Evolutionary conservation across 1,284 basidiomycete species (phyloP).

Genomic region (Pyrrhoderma lamaoense): DNA sequence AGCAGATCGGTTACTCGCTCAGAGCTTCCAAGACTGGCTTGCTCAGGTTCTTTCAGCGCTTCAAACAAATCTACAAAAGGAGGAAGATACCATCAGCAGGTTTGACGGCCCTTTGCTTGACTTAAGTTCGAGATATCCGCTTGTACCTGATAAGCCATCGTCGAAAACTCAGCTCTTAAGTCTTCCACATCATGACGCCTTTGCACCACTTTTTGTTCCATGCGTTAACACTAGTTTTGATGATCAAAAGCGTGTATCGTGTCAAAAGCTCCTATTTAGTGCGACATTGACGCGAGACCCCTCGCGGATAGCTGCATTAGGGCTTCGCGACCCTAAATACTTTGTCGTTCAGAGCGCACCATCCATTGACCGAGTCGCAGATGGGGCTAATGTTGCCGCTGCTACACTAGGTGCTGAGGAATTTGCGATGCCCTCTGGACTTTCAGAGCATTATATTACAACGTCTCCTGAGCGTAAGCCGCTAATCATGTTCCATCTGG

Average conservation of each 20-base stretch:
- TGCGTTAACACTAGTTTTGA: conserved; percentile 41
- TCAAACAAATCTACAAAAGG: conserved; percentile 30
- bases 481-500: conserved; percentile 81
- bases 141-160: not conserved
- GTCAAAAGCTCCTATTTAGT: conserved; percentile 95
- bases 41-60: conserved; percentile 71
- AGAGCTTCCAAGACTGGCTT: conserved; percentile 96
- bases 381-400: conserved; percentile 33
- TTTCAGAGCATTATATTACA: conserved; percentile 86
- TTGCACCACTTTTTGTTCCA: conserved; percentile 51
- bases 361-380: conserved; percentile 24
- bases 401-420: conserved; percentile 52
- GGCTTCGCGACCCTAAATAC: conserved; percentile 79
- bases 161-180: not conserved
- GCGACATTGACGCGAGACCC: conserved; percentile 95
- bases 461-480: conserved; percentile 81
- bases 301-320: conserved; percentile 80
- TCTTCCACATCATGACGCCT: conserved; percentile 39
- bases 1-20: conserved; percentile 89
- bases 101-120: not conserved
- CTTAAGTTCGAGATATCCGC: not conserved
- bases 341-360: conserved; percentile 67
- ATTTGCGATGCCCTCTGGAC: conserved; percentile 75
- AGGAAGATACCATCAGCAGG: not conserved
- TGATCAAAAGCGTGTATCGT: conserved; percentile 55